Base-by-base conservation (phyloP, 1,139 yeast genomes). In the Pichia cactophila region DNA sequence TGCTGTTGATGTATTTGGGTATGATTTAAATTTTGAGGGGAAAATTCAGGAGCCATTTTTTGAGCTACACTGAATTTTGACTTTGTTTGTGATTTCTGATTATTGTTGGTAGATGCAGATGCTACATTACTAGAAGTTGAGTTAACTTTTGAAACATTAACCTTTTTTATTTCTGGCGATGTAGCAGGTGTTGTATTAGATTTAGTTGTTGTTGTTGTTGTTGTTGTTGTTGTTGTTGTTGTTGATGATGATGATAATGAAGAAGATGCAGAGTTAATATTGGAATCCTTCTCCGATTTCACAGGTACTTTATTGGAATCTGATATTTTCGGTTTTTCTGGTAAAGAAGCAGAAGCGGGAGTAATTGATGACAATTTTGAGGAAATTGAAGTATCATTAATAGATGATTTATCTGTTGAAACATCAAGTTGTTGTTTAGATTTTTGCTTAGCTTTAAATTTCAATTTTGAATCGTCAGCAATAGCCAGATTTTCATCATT, bases 331-430 rank as follows among this genome's bases (percentile, higher is more conserved):
- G 33, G 33, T 12, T 28, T 43, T 26, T 28, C 28, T 11, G 36
- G 41, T 5, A 40, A 17, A 9, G 47, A 40, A 26, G 51, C 42
- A 7, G 55, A n/a, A 37, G 52, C 20, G 9, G 49, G 31, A 31
- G 28, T 40, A 11, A 29, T 10, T 10, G 50, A 10, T 20, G 40
- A 29, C 36, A 33, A 36, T 7, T 11, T 9, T 26, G 43, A 41
- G 4, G 37, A 11, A 11, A 11, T 33, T 17, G 31, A 12, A 2
- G 54, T 12, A 26, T 35, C 40, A 11, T 17, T 17, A 17, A 52
- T 48, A 26, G 54, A 45, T 14, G 55, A 38, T 9, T 51, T 35
- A 35, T 86, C 73, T 52, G 86, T 84, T 0, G 95, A 14, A 33
- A 16, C 3, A 23, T 23, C 23, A 23, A 23, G 23, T 23, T 23